phyloP scores from a whole-genome alignment of 2,329 filamentous ascomycete species.

The Ascochyta pisi region DNA sequence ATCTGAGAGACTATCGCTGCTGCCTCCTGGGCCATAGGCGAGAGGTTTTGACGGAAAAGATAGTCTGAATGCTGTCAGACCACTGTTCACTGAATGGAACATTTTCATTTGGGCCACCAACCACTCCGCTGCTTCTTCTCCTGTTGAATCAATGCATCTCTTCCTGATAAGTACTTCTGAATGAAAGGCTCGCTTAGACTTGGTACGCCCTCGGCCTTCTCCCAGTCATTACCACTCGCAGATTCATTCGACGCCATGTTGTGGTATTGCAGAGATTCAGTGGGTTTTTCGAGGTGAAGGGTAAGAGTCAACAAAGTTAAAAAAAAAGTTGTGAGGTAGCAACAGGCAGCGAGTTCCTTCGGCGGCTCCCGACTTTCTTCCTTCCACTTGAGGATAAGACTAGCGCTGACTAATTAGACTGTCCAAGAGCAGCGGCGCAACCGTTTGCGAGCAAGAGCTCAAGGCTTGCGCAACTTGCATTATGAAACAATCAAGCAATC shows the following conservation, averaged over 20 bases:
- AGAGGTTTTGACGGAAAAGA: slow-evolving; percentile 75
- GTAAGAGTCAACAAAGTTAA: neutral
- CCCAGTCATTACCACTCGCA: slow-evolving; percentile 48
- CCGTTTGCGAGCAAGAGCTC: slow-evolving; percentile 4
- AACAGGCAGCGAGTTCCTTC: slow-evolving; percentile 9
- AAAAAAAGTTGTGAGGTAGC: neutral
- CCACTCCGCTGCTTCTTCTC: slow-evolving; percentile 85
- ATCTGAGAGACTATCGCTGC: slow-evolving; percentile 82
- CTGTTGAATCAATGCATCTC: slow-evolving; percentile 76
- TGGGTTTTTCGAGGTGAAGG: neutral
- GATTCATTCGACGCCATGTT: slow-evolving; percentile 32
- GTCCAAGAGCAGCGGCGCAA: slow-evolving; percentile 9
- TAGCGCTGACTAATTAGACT: slow-evolving; percentile 27
- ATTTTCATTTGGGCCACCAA: slow-evolving; percentile 48
- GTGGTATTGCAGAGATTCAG: neutral
- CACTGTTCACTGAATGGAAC: neutral
- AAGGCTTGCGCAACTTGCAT: neutral
- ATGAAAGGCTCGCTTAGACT: slow-evolving; percentile 73
- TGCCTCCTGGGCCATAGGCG: slow-evolving; percentile 78
- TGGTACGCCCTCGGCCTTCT: slow-evolving; percentile 51
- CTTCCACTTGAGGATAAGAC: slow-evolving; percentile 28
- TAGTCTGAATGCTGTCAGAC: slow-evolving; percentile 60
- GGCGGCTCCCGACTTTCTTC: slow-evolving; percentile 27
- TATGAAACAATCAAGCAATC: neutral
- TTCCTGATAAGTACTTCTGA: slow-evolving; percentile 78